phyloP scores from a whole-genome alignment of 2,329 filamentous ascomycete genomes.

The Colletotrichum shisoi region DNA sequence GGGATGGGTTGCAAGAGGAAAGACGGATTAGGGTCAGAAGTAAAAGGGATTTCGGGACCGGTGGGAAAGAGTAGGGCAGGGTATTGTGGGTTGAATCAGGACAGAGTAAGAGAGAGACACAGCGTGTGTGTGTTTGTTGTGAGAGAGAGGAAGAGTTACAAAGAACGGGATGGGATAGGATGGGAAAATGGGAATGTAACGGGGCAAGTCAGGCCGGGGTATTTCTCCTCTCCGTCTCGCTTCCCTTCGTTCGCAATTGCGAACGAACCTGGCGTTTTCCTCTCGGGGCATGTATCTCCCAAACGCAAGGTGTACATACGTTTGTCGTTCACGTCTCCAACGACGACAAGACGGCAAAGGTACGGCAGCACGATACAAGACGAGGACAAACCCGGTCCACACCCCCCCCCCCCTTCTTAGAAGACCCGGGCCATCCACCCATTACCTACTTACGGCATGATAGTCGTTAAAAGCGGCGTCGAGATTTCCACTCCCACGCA shows the following conservation, averaged over 20 bases:
- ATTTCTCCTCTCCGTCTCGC: slow-evolving; percentile 25
- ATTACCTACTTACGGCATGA: neutral
- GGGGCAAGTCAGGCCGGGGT: slow-evolving; percentile 10
- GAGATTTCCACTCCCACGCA: slow-evolving; percentile 30
- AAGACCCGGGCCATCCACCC: neutral
- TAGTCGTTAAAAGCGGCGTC: slow-evolving; percentile 29
- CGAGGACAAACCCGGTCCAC: neutral
- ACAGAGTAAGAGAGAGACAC: neutral
- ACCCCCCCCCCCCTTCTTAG: neutral
- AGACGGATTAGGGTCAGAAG: slow-evolving; percentile 16
- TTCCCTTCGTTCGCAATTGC: slow-evolving; percentile 36
- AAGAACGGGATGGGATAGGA: slow-evolving; percentile 16
- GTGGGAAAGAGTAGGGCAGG: slow-evolving; percentile 7
- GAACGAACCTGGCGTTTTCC: slow-evolving; percentile 36
- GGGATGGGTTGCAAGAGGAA: slow-evolving; percentile 1
- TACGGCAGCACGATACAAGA: slow-evolving; percentile 20
- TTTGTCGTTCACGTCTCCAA: slow-evolving; percentile 2
- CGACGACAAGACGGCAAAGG: slow-evolving; percentile 3
- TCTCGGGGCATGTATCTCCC: slow-evolving; percentile 10
- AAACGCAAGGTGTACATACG: neutral
- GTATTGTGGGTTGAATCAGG: neutral
- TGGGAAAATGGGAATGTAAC: slow-evolving; percentile 23
- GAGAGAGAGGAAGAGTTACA: neutral
- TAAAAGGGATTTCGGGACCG: slow-evolving; percentile 7
- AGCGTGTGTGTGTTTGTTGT: too few relatives aligned